Conservation (phyloP, 805 yeast species). For the Saccharomyces kudriavzevii region DNA sequence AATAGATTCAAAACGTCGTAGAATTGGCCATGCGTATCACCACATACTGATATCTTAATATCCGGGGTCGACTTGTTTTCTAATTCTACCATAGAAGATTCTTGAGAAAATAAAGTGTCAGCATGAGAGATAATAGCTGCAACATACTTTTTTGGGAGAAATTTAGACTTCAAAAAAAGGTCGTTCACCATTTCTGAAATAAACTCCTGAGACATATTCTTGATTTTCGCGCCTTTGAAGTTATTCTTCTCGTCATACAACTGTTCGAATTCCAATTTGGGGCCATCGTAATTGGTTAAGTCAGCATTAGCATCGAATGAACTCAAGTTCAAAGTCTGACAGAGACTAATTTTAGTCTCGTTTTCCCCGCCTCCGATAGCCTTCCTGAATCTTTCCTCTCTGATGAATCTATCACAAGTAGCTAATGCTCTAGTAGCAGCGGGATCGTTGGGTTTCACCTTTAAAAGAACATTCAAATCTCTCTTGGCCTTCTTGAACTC, state of each 20-base stretch:
- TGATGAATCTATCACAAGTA: slow-evolving; percentile 57
- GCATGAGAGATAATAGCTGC: slow-evolving; percentile 74
- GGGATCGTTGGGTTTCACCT: slow-evolving; percentile 57
- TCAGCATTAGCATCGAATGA: slow-evolving; percentile 30
- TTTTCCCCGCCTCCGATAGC: slow-evolving; percentile 69
- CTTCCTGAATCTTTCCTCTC: slow-evolving; percentile 69
- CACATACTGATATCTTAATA: slow-evolving; percentile 69
- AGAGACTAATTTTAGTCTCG: slow-evolving; percentile 16
- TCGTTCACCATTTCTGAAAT: slow-evolving; percentile 53
- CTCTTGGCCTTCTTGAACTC: slow-evolving; percentile 65
- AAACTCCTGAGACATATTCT: slow-evolving; percentile 45
- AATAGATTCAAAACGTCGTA: slow-evolving; percentile 82
- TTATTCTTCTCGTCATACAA: slow-evolving; percentile 20
- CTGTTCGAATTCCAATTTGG: slow-evolving; percentile 23
- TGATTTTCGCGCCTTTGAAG: slow-evolving; percentile 24
- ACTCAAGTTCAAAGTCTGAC: slow-evolving; percentile 20
- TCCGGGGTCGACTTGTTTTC: slow-evolving; percentile 24
- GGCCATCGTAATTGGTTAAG: slow-evolving; percentile 25
- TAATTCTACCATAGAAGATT: slow-evolving; percentile 71
- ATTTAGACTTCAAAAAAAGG: slow-evolving; percentile 65
- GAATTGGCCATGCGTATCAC: slow-evolving; percentile 97
- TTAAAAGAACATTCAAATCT: slow-evolving; percentile 59
- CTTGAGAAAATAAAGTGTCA: slow-evolving; percentile 52
- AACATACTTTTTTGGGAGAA: slow-evolving; percentile 72
- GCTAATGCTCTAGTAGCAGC: slow-evolving; percentile 54